Evolutionary conservation across 2,329 filamentous ascomycete genomes (phyloP).

Genomic region (Tolypocladium paradoxum): DNA sequence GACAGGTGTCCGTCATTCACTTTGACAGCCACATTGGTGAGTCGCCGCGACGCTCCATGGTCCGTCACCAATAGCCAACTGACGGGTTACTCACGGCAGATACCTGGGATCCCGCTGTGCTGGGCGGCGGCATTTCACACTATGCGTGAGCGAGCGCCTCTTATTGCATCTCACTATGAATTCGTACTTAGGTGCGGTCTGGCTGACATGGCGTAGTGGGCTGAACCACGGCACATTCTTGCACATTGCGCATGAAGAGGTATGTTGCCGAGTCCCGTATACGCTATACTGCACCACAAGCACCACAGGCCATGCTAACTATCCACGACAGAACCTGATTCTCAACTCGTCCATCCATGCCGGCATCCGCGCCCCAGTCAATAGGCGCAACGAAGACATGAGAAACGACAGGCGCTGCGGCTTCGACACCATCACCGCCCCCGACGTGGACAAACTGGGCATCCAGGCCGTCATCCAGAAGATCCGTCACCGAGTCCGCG

Average conservation of each 20-base stretch:
- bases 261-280: background rate
- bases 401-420: conserved; percentile 11
- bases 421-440: conserved; percentile 10
- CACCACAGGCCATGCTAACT: background rate
- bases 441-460: conserved; percentile 69
- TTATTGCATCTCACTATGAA: background rate
- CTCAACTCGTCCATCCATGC: conserved; percentile 65
- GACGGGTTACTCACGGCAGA: background rate
- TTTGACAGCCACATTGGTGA: conserved; percentile 49
- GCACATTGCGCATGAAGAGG: conserved; percentile 14
- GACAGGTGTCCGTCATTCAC: conserved; percentile 55
- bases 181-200: background rate
- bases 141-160: background rate
- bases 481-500: conserved; percentile 59
- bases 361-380: conserved; percentile 64
- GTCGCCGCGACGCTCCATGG: background rate
- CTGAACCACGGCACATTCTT: conserved; percentile 14
- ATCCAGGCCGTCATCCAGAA: conserved; percentile 51
- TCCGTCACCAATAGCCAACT: background rate
- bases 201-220: conserved; percentile 1
- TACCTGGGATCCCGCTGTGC: background rate
- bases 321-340: conserved; percentile 35
- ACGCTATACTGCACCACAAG: background rate
- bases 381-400: conserved; percentile 26
- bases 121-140: background rate